Evolutionary conservation across 2,329 filamentous ascomycete genomes (phyloP), one percentile per base, ranked within the genome.

Genomic region (Colletotrichum eremochloae): DNA sequence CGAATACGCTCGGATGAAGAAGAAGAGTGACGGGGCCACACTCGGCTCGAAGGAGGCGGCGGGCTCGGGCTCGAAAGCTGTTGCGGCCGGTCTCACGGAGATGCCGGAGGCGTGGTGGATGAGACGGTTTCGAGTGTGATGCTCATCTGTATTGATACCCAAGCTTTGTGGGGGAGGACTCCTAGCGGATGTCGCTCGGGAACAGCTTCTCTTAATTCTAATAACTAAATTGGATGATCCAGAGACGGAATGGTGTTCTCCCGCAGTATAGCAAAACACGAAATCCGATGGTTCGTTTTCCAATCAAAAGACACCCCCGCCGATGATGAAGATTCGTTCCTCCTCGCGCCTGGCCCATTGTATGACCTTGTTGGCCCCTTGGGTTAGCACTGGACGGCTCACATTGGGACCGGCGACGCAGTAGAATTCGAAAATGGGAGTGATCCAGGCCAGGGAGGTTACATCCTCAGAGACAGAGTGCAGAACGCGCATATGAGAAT

Each of bases 281-380:
- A 31, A 38, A 24, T 3, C n/a, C 5, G 31, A 12, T 18, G 20
- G 24, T 18, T 50, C 33, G 14, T 44, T 53, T 36, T 14, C 9
- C 5, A n/a, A 36, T 56, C 70, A 91, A 77, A 92, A 93, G 76
- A 98, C 96, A 55, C 95, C 96, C n/a, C 96, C 97, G 1, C 96
- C 96, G 79, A 99, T 96, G 72, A 99, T 97, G 79, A 99, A 99
- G 7, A 98, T 85, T 69, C 96, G 87, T 82, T 98, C 95, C 82
- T 98, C 96, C 82, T 99, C 96, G 75, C 91, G 88, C 79, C 94
- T 92, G 1, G 96, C 92, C 95, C 96, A 99, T 79, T 96, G 93
- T 7, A 97, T 91, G 62, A 99, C 90, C 82, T 93, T 92, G 79
- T 96, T 97, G 44, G 95, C 96, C 14, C 93, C 94, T 80, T 96